Evolutionary conservation across 2,329 filamentous ascomycete genomes (phyloP).

Genomic region (Calonectria hongkongensis): DNA sequence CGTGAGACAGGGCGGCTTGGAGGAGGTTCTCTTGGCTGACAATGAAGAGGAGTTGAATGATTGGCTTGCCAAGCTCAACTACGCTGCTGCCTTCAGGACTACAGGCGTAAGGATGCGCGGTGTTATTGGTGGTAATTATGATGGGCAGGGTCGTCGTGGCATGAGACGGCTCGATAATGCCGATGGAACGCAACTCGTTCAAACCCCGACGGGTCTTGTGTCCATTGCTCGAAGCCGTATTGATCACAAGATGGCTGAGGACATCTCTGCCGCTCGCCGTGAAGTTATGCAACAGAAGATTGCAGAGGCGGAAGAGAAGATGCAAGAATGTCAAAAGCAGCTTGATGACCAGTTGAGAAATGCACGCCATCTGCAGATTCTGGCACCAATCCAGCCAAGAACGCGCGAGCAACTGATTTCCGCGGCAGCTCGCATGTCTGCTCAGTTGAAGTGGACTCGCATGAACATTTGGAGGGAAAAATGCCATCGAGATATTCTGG

Average conservation of each 20-base stretch:
- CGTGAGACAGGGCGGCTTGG: constrained; percentile 88
- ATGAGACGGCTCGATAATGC: constrained; percentile 82
- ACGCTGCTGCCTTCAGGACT: constrained; percentile 94
- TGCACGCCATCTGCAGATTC: constrained; percentile 89
- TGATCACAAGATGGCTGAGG: constrained; percentile 88
- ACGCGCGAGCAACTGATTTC: constrained; percentile 90
- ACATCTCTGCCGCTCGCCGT: constrained; percentile 88
- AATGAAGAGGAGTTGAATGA: constrained; percentile 95
- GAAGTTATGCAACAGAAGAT: constrained; percentile 91
- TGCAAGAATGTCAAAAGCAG: constrained; percentile 83
- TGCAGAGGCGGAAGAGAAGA: constrained; percentile 85
- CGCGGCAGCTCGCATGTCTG: constrained; percentile 88
- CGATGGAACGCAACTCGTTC: constrained; percentile 75
- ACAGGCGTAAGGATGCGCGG: constrained; percentile 94
- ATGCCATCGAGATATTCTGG: constrained; percentile 92
- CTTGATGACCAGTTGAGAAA: constrained; percentile 91
- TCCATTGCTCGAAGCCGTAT: constrained; percentile 83
- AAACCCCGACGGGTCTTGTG: constrained; percentile 83
- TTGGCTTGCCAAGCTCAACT: constrained; percentile 97
- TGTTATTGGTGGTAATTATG: constrained; percentile 88
- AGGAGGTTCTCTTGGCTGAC: constrained; percentile 94
- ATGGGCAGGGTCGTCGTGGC: constrained; percentile 84
- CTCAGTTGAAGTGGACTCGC: constrained; percentile 94
- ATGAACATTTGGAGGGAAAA: constrained; percentile 94
- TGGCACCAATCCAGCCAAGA: constrained; percentile 93